Percentiles rank a stretch among this genome's conserved stretches.
These are phyloP conservation scores for Fusarium keratoplasticum DNA, from an alignment of 2,329 filamentous ascomycete species.

Conservation along the genomic window DNA sequence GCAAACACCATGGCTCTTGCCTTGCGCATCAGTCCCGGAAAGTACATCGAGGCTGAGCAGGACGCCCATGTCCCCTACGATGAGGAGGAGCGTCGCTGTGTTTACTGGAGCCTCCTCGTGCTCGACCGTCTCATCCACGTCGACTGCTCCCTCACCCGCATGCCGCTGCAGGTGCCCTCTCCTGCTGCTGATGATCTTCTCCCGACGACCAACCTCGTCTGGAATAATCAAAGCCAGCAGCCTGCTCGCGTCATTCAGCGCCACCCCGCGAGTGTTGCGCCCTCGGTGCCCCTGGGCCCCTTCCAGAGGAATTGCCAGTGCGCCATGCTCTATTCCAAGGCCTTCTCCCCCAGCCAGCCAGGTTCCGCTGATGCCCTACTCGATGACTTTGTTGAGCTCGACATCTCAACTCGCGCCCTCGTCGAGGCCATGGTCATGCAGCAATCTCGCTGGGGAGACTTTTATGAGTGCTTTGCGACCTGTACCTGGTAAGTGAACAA, in stretches of 20 bases:
- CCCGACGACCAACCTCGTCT: conserved; percentile 50
- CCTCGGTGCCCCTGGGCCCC: conserved; percentile 48
- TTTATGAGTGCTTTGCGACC: conserved; percentile 51
- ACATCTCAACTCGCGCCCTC: conserved; percentile 46
- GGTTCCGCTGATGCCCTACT: conserved; percentile 35
- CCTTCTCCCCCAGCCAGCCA: conserved; percentile 39
- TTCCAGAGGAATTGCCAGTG: conserved; percentile 52
- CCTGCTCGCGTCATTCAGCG: conserved; percentile 40
- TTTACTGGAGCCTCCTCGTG: conserved; percentile 59
- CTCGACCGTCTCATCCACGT: conserved; percentile 54
- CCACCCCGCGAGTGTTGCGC: conserved; percentile 43
- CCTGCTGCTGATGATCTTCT: conserved; percentile 52
- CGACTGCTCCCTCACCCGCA: conserved; percentile 47
- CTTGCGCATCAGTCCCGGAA: conserved; percentile 52
- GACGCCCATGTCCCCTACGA: conserved; percentile 44
- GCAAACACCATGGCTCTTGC: conserved; percentile 52
- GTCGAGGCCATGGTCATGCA: conserved; percentile 51
- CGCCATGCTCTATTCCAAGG: conserved; percentile 50
- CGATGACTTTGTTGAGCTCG: conserved; percentile 48
- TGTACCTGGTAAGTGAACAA: conserved; percentile 48
- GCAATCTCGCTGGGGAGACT: conserved; percentile 49
- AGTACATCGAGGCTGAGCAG: conserved; percentile 48
- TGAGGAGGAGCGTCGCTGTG: conserved; percentile 54
- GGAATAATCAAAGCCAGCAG: conserved; percentile 42
- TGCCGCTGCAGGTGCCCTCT: conserved; percentile 50